Conservation (phyloP, 768 basidiomycete species). For the Hortiboletus flavorubellus region DNA sequence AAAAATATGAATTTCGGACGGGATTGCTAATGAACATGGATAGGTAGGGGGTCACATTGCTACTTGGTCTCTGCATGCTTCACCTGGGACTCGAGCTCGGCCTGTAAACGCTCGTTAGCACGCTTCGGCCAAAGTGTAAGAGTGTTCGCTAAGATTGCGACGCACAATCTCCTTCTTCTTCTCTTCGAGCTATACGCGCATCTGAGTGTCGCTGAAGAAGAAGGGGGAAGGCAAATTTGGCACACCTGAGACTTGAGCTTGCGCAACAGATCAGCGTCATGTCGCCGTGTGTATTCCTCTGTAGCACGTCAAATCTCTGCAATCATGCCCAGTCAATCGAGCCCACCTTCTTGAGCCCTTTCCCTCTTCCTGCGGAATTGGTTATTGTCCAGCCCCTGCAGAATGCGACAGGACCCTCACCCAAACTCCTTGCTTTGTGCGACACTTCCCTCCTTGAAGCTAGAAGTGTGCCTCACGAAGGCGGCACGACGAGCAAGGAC, state of each 20-base stretch:
- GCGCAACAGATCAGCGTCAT: slow-evolving; percentile 54
- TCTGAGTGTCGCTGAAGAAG: neutral
- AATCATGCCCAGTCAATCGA: slow-evolving; percentile 1
- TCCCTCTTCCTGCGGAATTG: slow-evolving; percentile 58
- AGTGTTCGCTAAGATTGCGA: slow-evolving; percentile 9
- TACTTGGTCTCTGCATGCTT: slow-evolving; percentile 24
- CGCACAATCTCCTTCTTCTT: slow-evolving; percentile 34
- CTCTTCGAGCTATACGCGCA: slow-evolving; percentile 23
- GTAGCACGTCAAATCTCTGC: slow-evolving; percentile 3
- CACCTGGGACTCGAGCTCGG: slow-evolving; percentile 29
- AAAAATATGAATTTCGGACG: neutral
- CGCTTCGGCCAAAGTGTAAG: slow-evolving; percentile 11
- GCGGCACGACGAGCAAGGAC: slow-evolving; percentile 35
- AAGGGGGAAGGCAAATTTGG: neutral
- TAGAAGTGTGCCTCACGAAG: slow-evolving; percentile 36
- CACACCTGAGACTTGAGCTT: slow-evolving; percentile 59
- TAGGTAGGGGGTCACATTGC: neutral
- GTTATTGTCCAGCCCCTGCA: neutral
- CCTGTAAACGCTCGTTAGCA: slow-evolving; percentile 20
- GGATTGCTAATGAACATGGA: slow-evolving; percentile 6
- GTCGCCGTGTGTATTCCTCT: slow-evolving; percentile 65
- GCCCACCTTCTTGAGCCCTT: slow-evolving; percentile 61
- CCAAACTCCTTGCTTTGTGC: slow-evolving; percentile 62
- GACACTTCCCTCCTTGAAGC: slow-evolving; percentile 51
- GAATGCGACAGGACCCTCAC: slow-evolving; percentile 33